Conservation (phyloP, 768 basidiomycete species). For the Cystobasidium ongulense region DNA sequence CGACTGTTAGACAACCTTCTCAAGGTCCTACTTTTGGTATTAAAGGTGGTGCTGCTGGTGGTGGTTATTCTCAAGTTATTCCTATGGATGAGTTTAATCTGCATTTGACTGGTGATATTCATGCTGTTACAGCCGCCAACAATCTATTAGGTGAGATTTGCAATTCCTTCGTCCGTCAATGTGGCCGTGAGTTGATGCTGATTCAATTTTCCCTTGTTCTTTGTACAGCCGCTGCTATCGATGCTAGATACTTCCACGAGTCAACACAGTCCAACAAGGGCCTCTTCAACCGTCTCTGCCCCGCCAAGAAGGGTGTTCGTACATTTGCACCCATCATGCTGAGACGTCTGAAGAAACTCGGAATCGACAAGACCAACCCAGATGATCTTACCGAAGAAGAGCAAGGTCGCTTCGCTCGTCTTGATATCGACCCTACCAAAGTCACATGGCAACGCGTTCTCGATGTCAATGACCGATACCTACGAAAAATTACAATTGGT, state of each 20-base stretch:
- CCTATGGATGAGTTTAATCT: constrained; percentile 99
- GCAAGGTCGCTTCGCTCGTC: constrained; percentile 74
- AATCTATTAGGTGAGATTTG: constrained; percentile 68
- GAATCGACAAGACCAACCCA: constrained; percentile 87
- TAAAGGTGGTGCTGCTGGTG: constrained; percentile 96
- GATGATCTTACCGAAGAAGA: constrained; percentile 88
- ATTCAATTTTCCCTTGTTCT: neutral
- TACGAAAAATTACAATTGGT: constrained; percentile 89
- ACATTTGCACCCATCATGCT: constrained; percentile 94
- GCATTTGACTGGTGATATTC: constrained; percentile 83
- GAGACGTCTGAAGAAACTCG: constrained; percentile 86
- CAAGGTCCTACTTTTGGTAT: constrained; percentile 99
- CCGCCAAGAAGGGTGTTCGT: constrained; percentile 84
- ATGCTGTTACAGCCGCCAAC: constrained; percentile 94
- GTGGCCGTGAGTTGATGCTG: neutral
- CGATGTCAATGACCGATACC: constrained; percentile 93
- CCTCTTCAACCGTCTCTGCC: constrained; percentile 82
- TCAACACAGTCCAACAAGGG: constrained; percentile 92
- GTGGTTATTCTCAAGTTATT: constrained; percentile 71
- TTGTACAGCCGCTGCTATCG: constrained; percentile 73
- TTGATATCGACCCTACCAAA: constrained; percentile 80
- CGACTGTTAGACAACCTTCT: constrained; percentile 94
- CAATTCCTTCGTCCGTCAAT: neutral
- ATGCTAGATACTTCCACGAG: constrained; percentile 97
- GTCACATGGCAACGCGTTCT: constrained; percentile 96